phyloP scores from a whole-genome alignment of 2,329 filamentous ascomycete genomes.

The Dactylellina leptospora region DNA sequence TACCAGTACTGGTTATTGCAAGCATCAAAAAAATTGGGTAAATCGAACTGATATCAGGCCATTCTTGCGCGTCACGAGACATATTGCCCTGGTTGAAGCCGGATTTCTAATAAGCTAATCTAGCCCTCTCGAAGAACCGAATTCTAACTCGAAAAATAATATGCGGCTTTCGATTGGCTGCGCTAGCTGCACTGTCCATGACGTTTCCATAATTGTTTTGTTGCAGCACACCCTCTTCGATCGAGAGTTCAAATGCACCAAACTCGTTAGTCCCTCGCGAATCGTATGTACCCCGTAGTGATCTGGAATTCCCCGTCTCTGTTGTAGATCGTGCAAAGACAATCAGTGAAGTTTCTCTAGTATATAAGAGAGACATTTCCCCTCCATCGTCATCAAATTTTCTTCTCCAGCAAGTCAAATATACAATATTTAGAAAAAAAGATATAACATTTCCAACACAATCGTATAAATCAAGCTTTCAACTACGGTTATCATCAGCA shows the following conservation, averaged over 20 bases:
- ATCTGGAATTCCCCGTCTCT: conserved; percentile 33
- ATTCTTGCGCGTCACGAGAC: conserved; percentile 10
- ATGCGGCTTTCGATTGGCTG: conserved; percentile 28
- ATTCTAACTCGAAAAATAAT: conserved; percentile 11
- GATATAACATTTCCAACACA: conserved; percentile 31
- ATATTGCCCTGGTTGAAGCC: conserved; percentile 4
- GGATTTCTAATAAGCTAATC: conserved; percentile 42
- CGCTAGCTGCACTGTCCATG: conserved; percentile 30
- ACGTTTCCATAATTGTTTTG: conserved; percentile 47
- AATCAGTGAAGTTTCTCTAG: neutral
- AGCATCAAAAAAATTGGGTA: no score
- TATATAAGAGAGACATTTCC: conserved; percentile 20
- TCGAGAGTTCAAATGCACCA: neutral
- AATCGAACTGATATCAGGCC: conserved; percentile 1
- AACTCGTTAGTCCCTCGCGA: conserved; percentile 20
- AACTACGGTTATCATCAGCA: no score
- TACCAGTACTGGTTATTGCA: no score
- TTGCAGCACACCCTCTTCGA: conserved; percentile 51
- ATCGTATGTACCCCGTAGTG: conserved; percentile 29
- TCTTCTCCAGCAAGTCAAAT: conserved; percentile 1
- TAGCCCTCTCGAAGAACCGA: conserved; percentile 2
- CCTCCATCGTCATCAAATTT: neutral
- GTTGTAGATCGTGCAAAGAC: conserved; percentile 34
- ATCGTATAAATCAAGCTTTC: conserved; percentile 2
- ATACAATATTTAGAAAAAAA: conserved; percentile 3